A percentile compares a stretch with the other conserved stretches of the same genome.
Evolutionary conservation across 164 flowering plant species (phyloP).

Genomic region (Dillenia turbinata): DNA sequence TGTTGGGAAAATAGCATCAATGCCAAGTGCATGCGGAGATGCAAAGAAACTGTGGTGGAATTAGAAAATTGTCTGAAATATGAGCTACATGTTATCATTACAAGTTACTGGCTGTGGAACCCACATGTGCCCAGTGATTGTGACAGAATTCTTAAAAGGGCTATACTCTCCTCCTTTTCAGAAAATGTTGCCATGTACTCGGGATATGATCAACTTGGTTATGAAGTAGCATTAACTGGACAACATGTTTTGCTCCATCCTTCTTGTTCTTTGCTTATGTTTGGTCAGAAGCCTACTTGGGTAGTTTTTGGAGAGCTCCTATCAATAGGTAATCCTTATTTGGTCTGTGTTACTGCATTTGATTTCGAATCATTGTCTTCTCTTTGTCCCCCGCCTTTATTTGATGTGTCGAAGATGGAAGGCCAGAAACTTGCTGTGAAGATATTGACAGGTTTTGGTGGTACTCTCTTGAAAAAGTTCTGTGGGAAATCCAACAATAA

Average conservation of each 20-base stretch:
- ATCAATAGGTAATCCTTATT: constrained; percentile 52
- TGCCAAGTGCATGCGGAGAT: constrained; percentile 88
- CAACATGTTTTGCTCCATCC: constrained; percentile 81
- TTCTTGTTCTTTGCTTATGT: constrained; percentile 73
- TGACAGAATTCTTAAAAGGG: constrained; percentile 52
- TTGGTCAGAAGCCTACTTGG: constrained; percentile 76
- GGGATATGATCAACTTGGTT: constrained; percentile 82
- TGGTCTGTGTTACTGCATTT: constrained; percentile 84
- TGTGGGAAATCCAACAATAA: constrained; percentile 66
- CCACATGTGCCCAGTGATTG: constrained; percentile 38
- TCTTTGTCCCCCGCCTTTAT: constrained; percentile 57
- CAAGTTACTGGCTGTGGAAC: constrained; percentile 75
- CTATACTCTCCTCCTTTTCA: constrained; percentile 66
- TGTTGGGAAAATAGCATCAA: constrained; percentile 96
- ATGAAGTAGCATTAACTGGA: constrained; percentile 78
- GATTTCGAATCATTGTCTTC: constrained; percentile 48
- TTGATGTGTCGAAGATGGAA: constrained; percentile 47
- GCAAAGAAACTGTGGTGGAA: constrained; percentile 75
- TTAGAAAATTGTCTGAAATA: constrained; percentile 61
- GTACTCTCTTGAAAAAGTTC: constrained; percentile 52
- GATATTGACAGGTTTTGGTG: constrained; percentile 54
- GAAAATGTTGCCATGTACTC: constrained; percentile 91
- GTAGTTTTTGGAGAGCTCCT: constrained; percentile 83
- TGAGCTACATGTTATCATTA: constrained; percentile 59
- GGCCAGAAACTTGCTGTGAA: constrained; percentile 39